Evolutionary conservation across 306 rosid species (phyloP), one percentile per base, ranked within the genome.

Genomic region (Castanea sativa): DNA sequence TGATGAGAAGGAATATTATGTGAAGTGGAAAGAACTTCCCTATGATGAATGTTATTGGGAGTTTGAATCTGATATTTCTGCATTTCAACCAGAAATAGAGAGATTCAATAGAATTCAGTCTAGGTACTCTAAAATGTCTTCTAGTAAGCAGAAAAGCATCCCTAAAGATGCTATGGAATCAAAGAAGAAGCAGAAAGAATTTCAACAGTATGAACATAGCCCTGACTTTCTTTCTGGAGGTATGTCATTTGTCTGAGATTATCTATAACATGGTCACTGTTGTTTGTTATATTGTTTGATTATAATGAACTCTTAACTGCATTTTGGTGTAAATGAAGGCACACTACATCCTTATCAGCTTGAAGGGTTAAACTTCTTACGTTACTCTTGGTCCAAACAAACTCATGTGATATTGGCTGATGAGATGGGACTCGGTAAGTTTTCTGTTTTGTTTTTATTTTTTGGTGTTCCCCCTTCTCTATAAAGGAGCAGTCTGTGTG

Each of bases 391-490:
- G 99, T 95, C 98, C 88, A 95, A 95, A 87, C 97, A 93, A 83
- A 95, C 98, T 74, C 99, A 95, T 76, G 99, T 95, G 59, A 93
- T 95, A 85, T 97, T 95, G 81, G 99, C 99, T 82, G 99, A 95
- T 77, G 99, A 95, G 85, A 95, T 95, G 99, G 99, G 99, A 76
- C 99, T 95, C 33, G 99, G 99, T 95, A 86, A 78, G 78, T 83
- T 68, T 73, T 85, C 70, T 60, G 76, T 45, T 65, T 78, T 64
- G 41, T 41, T 6, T 76, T 74, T 64, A 16, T 76, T 74, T 78
- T 58, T 77, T 67, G 53, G 53, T 11, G 6, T 25, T 63, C 69
- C 78, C 43, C 32, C 51, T 61, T 77, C 23, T 56, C 75, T 68
- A 25, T 52, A 72, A 49, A 12, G 78, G 35, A 4, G 27, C 75